These are phyloP conservation scores for Xylaria curta DNA, from an alignment of 495 filamentous ascomycete species.

Conservation along the genomic window DNA sequence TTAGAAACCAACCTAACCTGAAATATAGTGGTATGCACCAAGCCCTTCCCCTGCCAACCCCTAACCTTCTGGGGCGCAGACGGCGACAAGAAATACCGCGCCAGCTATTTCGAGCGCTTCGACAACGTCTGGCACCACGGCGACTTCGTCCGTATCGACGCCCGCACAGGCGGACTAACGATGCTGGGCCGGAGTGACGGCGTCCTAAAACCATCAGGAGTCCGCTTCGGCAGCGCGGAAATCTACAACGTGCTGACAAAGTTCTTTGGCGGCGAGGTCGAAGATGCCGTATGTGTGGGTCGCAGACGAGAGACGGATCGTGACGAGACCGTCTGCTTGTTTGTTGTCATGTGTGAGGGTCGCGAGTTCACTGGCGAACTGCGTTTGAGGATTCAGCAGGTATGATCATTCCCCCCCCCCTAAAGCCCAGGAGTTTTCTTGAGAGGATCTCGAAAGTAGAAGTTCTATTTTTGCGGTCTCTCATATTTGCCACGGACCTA, in stretches of 20 bases:
- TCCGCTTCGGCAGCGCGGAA: conserved; percentile 81
- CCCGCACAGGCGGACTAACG: conserved; percentile 73
- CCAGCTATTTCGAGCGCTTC: conserved; percentile 88
- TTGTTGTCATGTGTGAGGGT: conserved; percentile 73
- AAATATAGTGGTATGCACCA: conserved; percentile 66
- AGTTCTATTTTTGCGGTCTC: neutral
- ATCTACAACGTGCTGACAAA: conserved; percentile 90
- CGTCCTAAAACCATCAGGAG: conserved; percentile 77
- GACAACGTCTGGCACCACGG: conserved; percentile 87
- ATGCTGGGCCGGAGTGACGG: conserved; percentile 83
- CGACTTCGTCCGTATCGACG: conserved; percentile 84
- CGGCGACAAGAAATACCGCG: conserved; percentile 76
- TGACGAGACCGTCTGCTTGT: conserved; percentile 87
- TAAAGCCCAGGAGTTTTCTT: neutral
- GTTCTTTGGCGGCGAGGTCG: conserved; percentile 76
- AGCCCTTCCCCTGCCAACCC: conserved; percentile 89
- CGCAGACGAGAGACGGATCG: conserved; percentile 71
- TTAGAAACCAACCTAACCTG: neutral
- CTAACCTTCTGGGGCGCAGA: conserved; percentile 81
- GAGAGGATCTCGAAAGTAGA: neutral
- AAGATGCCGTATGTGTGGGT: conserved; percentile 86
- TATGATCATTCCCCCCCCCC: neutral
- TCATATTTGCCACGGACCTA: neutral
- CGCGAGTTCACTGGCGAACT: conserved; percentile 58
- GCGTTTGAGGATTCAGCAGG: conserved; percentile 61